phyloP scores from a whole-genome alignment of 2,329 filamentous ascomycete genomes.

The Exophiala oligosperma region DNA sequence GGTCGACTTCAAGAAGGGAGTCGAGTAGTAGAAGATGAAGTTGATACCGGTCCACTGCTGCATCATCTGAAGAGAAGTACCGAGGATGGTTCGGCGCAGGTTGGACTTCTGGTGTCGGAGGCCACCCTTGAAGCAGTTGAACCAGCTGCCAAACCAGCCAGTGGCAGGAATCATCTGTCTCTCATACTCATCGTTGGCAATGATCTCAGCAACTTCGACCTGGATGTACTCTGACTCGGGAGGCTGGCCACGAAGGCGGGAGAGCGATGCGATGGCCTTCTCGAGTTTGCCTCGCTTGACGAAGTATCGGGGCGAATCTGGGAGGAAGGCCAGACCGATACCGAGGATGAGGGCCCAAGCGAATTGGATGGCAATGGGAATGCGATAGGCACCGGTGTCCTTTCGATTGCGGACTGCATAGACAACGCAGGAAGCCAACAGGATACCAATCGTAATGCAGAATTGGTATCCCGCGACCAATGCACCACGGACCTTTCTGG shows the following conservation, averaged over 20 bases:
- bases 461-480: constrained; percentile 82
- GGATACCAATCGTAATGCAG: constrained; percentile 76
- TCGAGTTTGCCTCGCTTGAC: constrained; percentile 75
- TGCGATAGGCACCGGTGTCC: constrained; percentile 72
- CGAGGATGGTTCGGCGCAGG: constrained; percentile 68
- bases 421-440: constrained; percentile 73
- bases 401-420: constrained; percentile 66
- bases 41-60: constrained; percentile 84
- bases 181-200: constrained; percentile 88
- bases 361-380: constrained; percentile 79
- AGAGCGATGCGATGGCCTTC: constrained; percentile 62
- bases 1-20: constrained; percentile 71
- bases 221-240: constrained; percentile 72
- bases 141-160: constrained; percentile 69
- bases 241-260: constrained; percentile 73
- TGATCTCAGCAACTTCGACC: constrained; percentile 77
- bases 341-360: constrained; percentile 73
- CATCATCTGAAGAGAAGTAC: constrained; percentile 77
- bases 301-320: constrained; percentile 82
- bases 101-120: constrained; percentile 54
- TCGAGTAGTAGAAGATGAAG: constrained; percentile 88
- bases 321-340: constrained; percentile 70
- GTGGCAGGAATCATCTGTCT: constrained; percentile 54
- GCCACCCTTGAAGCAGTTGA: constrained; percentile 61
- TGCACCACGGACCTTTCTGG: constrained; percentile 73